Evolutionary conservation across 2,329 filamentous ascomycete species (phyloP).

Genomic region (Metarhizium humberi): DNA sequence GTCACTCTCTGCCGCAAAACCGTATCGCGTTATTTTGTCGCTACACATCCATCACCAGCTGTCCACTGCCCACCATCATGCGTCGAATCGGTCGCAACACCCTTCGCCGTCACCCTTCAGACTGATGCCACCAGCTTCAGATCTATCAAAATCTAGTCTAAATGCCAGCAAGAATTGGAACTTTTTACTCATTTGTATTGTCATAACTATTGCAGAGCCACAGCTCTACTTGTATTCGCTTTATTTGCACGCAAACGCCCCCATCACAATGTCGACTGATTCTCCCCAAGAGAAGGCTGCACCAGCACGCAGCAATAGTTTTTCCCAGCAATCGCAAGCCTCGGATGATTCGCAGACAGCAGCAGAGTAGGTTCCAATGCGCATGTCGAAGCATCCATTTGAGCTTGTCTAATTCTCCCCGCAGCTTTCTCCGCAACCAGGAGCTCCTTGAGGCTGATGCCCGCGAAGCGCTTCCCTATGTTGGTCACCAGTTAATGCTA

Average conservation of each 20-base stretch:
- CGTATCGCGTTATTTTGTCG: background rate
- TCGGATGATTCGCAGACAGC: conserved; percentile 63
- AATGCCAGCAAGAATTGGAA: background rate
- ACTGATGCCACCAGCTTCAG: background rate
- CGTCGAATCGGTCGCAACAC: background rate
- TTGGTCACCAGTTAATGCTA: conserved; percentile 30
- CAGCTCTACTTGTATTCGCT: background rate
- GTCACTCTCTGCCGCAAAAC: background rate
- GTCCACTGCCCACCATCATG: too few species aligned
- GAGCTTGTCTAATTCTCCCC: background rate
- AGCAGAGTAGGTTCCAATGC: conserved; percentile 45
- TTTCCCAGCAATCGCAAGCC: conserved; percentile 45
- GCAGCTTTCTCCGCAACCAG: conserved; percentile 78
- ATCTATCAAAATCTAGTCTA: background rate
- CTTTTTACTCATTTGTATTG: background rate
- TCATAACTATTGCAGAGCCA: background rate
- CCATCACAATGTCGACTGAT: conserved; percentile 26
- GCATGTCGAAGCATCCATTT: background rate
- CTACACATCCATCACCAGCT: background rate
- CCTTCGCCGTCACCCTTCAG: too few species aligned
- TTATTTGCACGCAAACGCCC: background rate
- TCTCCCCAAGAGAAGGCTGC: conserved; percentile 14
- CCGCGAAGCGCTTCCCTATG: conserved; percentile 87
- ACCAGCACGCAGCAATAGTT: conserved; percentile 43
- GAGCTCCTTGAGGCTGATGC: conserved; percentile 90